phyloP scores from a whole-genome alignment of 352 stramenopile genomes.

The Phytopythium ostracodes region DNA sequence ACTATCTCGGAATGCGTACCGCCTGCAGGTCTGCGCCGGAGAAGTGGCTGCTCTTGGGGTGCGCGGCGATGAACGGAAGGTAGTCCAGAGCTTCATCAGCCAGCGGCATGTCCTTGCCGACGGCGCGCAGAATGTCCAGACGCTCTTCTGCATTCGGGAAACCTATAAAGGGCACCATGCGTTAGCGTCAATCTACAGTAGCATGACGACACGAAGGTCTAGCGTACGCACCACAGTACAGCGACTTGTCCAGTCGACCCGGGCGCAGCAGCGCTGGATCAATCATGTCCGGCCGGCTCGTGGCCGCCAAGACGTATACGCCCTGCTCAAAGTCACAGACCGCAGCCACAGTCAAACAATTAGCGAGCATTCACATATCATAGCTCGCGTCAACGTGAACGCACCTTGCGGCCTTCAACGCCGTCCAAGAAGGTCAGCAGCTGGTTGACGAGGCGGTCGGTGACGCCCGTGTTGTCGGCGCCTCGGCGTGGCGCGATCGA shows the following conservation, averaged over 20 bases:
- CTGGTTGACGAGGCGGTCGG: constrained; percentile 97
- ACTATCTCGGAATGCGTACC: constrained; percentile 27
- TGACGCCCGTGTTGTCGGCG: constrained; percentile 93
- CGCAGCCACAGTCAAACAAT: no score
- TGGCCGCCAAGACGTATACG: constrained; percentile 95
- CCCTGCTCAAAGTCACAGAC: constrained; percentile 21
- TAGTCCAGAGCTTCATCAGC: constrained; percentile 60
- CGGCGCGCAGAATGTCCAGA: constrained; percentile 73
- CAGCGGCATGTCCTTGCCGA: constrained; percentile 78
- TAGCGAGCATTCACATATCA: no score
- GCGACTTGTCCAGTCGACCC: constrained; percentile 93
- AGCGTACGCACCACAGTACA: constrained; percentile 77
- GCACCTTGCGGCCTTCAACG: constrained; percentile 88
- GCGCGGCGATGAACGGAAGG: constrained; percentile 62
- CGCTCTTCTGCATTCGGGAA: constrained; percentile 82
- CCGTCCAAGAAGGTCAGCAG: constrained; percentile 97
- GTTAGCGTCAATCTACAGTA: background rate
- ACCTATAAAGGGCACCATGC: constrained; percentile 30
- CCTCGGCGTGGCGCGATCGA: constrained; percentile 93
- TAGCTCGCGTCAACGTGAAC: background rate
- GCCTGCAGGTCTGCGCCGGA: constrained; percentile 93
- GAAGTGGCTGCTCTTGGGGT: constrained; percentile 79
- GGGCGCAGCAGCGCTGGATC: constrained; percentile 93
- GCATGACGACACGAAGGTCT: constrained; percentile 1
- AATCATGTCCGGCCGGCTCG: constrained; percentile 96